These are phyloP conservation scores for Escovopsis weberi DNA, from an alignment of 2,329 filamentous ascomycete species.

Conservation along the genomic window DNA sequence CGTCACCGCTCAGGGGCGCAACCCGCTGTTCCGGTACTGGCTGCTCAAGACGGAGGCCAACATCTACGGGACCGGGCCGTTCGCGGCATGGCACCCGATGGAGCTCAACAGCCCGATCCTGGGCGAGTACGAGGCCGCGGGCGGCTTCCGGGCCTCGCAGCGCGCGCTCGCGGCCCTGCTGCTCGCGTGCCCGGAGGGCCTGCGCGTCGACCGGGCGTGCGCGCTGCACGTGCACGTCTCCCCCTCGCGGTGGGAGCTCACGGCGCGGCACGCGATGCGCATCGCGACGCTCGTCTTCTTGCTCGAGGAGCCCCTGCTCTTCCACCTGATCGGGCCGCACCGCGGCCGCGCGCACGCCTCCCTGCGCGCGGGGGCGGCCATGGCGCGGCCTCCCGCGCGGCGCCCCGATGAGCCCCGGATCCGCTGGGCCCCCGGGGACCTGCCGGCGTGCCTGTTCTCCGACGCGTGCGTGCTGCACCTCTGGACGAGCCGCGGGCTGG, in stretches of 20 bases:
- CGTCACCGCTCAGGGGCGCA: background rate
- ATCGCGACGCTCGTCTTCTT: conserved; percentile 52
- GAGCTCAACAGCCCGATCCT: conserved; percentile 8
- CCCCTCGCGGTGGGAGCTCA: conserved; percentile 1
- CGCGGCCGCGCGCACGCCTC: background rate
- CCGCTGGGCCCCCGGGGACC: background rate
- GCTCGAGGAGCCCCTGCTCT: conserved; percentile 7
- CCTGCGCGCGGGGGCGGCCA: background rate
- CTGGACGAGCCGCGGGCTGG: background rate
- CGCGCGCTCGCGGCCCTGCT: conserved; percentile 3
- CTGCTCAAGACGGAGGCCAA: conserved; percentile 2
- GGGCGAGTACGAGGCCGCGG: conserved; percentile 3
- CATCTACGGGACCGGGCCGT: background rate
- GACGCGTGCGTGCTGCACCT: background rate
- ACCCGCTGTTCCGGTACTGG: conserved; percentile 5
- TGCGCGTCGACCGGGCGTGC: conserved; percentile 3
- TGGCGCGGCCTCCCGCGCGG: background rate
- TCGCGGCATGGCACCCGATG: conserved; percentile 1
- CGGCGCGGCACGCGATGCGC: conserved; percentile 65
- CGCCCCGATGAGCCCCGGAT: no score
- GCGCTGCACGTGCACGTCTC: conserved; percentile 8
- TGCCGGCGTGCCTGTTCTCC: conserved; percentile 1
- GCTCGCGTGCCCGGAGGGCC: background rate
- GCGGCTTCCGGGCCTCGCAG: conserved; percentile 3
- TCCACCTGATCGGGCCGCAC: conserved; percentile 1